Percentiles rank a stretch among this genome's conserved stretches.
These are phyloP conservation scores for Peterozyma xylosa DNA, from an alignment of 805 yeast genomes.

Conservation along the genomic window DNA sequence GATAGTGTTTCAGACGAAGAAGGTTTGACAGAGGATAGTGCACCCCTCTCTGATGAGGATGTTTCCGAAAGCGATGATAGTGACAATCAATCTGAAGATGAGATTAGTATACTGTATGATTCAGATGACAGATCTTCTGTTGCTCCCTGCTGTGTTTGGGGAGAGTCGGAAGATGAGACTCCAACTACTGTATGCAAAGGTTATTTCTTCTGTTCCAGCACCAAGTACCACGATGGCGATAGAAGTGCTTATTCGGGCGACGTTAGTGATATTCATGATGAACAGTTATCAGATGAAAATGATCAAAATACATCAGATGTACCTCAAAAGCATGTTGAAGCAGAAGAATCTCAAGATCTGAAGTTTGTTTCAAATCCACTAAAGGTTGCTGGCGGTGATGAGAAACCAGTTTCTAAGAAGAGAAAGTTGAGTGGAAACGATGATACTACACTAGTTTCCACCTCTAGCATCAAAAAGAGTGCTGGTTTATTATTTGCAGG, in stretches of 20 bases:
- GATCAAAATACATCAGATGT: neutral
- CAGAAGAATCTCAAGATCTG: neutral
- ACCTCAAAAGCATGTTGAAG: neutral
- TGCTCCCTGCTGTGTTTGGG: no score
- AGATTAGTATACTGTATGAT: no score
- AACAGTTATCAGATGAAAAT: neutral
- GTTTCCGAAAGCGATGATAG: no score
- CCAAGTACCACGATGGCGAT: no score
- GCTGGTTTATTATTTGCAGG: conserved; percentile 4
- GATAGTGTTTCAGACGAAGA: no score
- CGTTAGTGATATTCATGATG: neutral
- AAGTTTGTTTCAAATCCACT: neutral
- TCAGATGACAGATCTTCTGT: no score
- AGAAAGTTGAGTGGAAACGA: neutral
- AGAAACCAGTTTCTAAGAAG: neutral
- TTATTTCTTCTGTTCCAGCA: no score
- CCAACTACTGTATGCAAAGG: no score
- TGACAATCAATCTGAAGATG: no score
- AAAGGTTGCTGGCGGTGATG: neutral
- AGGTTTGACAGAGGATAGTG: no score
- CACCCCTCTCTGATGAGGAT: no score
- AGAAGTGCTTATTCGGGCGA: neutral
- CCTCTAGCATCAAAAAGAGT: conserved; percentile 1
- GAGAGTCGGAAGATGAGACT: no score
- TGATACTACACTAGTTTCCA: neutral